A percentile compares a stretch with the other conserved stretches of the same genome.
These are phyloP conservation scores for Phialophora expanda DNA, from an alignment of 2,329 filamentous ascomycete genomes.

Conservation along the genomic window DNA sequence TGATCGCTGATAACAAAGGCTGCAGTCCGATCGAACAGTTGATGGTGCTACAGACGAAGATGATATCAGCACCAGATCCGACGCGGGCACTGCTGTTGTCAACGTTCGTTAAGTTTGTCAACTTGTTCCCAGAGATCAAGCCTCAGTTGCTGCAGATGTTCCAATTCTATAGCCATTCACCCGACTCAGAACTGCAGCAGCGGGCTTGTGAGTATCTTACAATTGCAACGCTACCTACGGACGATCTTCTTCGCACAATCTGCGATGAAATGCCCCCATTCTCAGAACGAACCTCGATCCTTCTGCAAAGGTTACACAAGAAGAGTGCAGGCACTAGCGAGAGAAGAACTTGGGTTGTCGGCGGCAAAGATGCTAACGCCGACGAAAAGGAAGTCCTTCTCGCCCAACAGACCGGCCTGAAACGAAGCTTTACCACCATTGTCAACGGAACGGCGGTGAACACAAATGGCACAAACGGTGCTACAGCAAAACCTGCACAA, in stretches of 20 bases:
- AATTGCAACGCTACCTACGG: conserved; percentile 81
- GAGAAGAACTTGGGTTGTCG: conserved; percentile 97
- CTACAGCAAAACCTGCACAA: conserved; percentile 27
- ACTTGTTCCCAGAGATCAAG: conserved; percentile 98
- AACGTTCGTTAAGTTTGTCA: conserved; percentile 96
- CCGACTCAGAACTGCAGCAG: conserved; percentile 95
- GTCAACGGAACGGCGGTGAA: conserved; percentile 51
- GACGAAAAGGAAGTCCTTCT: conserved; percentile 80
- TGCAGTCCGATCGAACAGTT: conserved; percentile 98
- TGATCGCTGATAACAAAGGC: conserved; percentile 88
- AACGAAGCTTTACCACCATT: conserved; percentile 76
- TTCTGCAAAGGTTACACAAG: conserved; percentile 90
- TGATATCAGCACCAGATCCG: conserved; percentile 83
- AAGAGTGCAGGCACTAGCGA: conserved; percentile 93
- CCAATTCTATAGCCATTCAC: conserved; percentile 86
- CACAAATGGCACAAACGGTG: conserved; percentile 49
- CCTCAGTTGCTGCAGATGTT: conserved; percentile 91
- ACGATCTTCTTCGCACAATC: conserved; percentile 89
- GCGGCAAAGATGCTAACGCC: conserved; percentile 89
- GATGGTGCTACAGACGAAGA: conserved; percentile 86
- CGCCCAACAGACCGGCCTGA: conserved; percentile 79
- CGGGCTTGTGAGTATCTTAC: conserved; percentile 93
- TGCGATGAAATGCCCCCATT: conserved; percentile 99
- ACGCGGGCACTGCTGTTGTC: conserved; percentile 94
- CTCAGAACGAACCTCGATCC: conserved; percentile 87